Evolutionary conservation across 1,284 basidiomycete genomes (phyloP).

Genomic region (Porodaedalea pini): DNA sequence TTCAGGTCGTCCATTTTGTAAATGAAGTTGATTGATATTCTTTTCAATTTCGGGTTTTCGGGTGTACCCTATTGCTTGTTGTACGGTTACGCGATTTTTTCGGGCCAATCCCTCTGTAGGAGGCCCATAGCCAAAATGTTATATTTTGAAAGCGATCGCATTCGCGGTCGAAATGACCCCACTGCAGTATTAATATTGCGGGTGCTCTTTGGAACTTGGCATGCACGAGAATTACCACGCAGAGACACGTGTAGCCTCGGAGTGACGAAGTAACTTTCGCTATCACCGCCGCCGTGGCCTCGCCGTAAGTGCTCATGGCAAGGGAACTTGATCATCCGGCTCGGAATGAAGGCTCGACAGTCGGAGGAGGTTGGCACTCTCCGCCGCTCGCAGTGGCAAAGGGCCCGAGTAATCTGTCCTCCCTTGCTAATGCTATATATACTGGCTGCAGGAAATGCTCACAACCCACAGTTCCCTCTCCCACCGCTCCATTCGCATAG

Average conservation of each 20-base stretch:
- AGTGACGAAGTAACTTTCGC: background rate
- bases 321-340: background rate
- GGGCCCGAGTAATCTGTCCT: background rate
- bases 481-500: too few species aligned
- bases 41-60: slow-evolving; percentile 2
- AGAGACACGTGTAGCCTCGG: background rate
- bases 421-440: slow-evolving; percentile 6
- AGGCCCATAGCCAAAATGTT: background rate
- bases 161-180: background rate
- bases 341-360: background rate
- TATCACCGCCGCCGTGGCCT: slow-evolving; percentile 12
- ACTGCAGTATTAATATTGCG: too few species aligned
- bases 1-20: background rate
- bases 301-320: background rate
- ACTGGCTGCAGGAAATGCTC: background rate
- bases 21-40: background rate
- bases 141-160: background rate
- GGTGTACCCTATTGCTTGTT: background rate
- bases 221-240: background rate
- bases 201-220: too few species aligned
- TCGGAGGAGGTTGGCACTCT: slow-evolving; percentile 3
- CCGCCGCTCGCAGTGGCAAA: slow-evolving; percentile 5
- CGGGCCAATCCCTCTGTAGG: background rate
- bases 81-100: background rate
- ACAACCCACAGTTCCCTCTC: background rate